Evolutionary conservation across 495 filamentous ascomycete genomes (phyloP), one percentile per base, ranked within the genome.

Genomic region (Daldinia decipiens): DNA sequence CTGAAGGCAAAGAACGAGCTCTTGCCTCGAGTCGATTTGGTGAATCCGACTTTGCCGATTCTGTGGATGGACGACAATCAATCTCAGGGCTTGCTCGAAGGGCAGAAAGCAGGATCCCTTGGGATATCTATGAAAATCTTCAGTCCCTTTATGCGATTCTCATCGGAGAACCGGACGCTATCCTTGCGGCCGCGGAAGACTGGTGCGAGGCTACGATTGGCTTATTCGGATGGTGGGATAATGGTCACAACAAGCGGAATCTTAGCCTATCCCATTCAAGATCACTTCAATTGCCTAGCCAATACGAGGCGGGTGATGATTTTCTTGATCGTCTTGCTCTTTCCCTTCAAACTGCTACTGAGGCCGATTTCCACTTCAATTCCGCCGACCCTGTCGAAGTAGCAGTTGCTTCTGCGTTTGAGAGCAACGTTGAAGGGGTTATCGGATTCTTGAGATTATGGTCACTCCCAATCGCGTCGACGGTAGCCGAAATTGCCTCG

Each of bases 191-290:
- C 52, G 83, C 93, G 9, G 85, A 91, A 70, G 93, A 95, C 77
- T 98, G 93, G 94, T 84, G 93, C 51, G 94, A 98, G 79, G 93
- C 93, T 0, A 90, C 91, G 1, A 79, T 96, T 54, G 90, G 88
- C 4, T 79, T 97, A 51, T 90, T 93, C 9, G 88, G 89, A 0
- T 97, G 94, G 94, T 96, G 93, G 93, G 89, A 93, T 76, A 92
- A 94, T 38, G 86, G 91, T 15, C 88, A 89, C 58, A 84, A 90
- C 17, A 82, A 84, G 17, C 78, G 80, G 5, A 75, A 74, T 64
- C 62, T 72, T 31, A 45, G 58, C 31, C 55, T 83, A 13, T 81
- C 81, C 26, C 74, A 76, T 59, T 82, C 82, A 17, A 79, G 78
- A 72, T 78, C 67, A 26, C 67, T 79, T 45, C 77, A 66, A n/a